Conservation (phyloP, 2,329 filamentous ascomycete genomes). For the Xylaria multiplex region DNA sequence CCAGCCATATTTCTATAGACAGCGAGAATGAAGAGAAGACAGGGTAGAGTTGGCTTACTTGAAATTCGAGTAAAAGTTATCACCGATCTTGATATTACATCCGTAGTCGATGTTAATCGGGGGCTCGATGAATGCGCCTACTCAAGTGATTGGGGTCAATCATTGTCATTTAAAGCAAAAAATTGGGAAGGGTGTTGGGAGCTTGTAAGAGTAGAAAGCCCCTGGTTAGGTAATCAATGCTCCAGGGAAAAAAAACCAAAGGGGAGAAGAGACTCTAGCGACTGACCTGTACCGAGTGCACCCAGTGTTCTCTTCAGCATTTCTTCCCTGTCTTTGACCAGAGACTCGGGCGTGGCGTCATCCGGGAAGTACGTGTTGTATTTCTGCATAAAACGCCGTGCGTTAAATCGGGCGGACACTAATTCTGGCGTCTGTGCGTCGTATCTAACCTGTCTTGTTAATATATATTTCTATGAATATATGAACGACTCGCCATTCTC, state of each 20-base stretch:
- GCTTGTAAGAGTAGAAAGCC: too few relatives aligned
- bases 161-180: too few relatives aligned
- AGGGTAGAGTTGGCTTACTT: conserved; percentile 50
- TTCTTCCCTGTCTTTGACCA: conserved; percentile 52
- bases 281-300: conserved; percentile 54
- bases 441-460: conserved; percentile 54
- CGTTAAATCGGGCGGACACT: conserved; percentile 60
- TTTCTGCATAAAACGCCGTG: conserved; percentile 64
- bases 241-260: too few relatives aligned
- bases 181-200: too few relatives aligned
- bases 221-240: too few relatives aligned
- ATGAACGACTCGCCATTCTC: background rate
- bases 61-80: conserved; percentile 72
- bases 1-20: background rate
- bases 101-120: conserved; percentile 73
- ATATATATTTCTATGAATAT: background rate
- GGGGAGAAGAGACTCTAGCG: too few relatives aligned
- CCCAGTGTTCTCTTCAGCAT: conserved; percentile 63
- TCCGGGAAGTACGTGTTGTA: conserved; percentile 68
- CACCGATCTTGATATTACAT: conserved; percentile 70
- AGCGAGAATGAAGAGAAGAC: conserved; percentile 14
- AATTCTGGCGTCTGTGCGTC: conserved; percentile 60
- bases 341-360: conserved; percentile 55
- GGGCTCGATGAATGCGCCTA: conserved; percentile 66
- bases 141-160: too few relatives aligned